A percentile compares a stretch with the other conserved stretches of the same genome.
Conservation (phyloP, 768 basidiomycete species). For the Lactarius sp. region DNA sequence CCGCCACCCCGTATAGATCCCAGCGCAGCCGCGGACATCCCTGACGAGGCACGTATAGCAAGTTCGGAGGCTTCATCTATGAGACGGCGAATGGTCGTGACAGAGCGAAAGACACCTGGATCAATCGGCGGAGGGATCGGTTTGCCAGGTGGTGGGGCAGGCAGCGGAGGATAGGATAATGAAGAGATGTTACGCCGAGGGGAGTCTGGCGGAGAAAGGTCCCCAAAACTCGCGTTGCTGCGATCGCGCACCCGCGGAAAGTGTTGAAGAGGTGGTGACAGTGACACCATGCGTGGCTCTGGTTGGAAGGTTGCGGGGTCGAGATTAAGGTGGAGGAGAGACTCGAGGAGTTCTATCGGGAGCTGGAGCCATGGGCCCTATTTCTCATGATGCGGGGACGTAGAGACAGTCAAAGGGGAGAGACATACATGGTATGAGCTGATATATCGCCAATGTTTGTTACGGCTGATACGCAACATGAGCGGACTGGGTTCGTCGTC, state of each 20-base stretch:
- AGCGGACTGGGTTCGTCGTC: constrained; percentile 49
- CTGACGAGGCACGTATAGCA: constrained; percentile 82
- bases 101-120: constrained; percentile 78
- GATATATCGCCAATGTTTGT: constrained; percentile 94
- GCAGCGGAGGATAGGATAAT: constrained; percentile 43
- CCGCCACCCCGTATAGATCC: constrained; percentile 53
- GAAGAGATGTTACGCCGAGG: constrained; percentile 30
- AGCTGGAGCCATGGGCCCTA: constrained; percentile 92
- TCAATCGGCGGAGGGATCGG: constrained; percentile 84
- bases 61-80: constrained; percentile 90
- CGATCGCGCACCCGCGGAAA: constrained; percentile 39
- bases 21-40: constrained; percentile 69
- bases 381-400: constrained; percentile 1
- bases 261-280: constrained; percentile 35
- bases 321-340: constrained; percentile 70
- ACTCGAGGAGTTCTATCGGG: constrained; percentile 79
- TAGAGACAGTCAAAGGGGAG: constrained; percentile 8
- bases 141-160: constrained; percentile 54
- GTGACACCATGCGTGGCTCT: constrained; percentile 39
- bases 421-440: constrained; percentile 80
- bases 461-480: constrained; percentile 81
- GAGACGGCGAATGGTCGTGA: constrained; percentile 67
- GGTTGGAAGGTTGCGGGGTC: constrained; percentile 61
- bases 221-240: constrained; percentile 39
- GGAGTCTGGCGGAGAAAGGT: constrained; percentile 37